Conservation (phyloP, 2,329 filamentous ascomycete species). For the Aspergillus amoenus region DNA sequence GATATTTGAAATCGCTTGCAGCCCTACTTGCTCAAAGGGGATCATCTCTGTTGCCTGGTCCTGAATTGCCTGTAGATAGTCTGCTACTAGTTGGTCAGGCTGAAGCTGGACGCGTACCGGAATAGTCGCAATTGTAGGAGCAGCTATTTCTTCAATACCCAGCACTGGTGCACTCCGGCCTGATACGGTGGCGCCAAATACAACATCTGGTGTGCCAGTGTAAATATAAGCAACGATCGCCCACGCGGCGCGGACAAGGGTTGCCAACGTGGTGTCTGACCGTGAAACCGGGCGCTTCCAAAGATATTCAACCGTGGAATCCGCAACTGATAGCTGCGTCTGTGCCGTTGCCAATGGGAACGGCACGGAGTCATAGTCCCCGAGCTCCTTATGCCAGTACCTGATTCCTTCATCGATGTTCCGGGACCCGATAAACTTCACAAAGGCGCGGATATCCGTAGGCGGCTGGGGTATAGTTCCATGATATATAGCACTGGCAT, state of each 20-base stretch:
- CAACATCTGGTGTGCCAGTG: constrained; percentile 46
- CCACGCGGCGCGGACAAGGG: constrained; percentile 54
- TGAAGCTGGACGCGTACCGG: constrained; percentile 42
- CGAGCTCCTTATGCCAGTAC: too few species aligned
- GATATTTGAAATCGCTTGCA: constrained; percentile 53
- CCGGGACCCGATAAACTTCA: too few species aligned
- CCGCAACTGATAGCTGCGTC: too few species aligned
- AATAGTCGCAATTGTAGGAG: constrained; percentile 37
- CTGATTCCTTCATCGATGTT: too few species aligned
- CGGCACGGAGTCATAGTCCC: too few species aligned
- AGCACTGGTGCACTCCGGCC: constrained; percentile 53
- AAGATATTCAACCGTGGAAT: too few species aligned
- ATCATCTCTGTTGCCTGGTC: constrained; percentile 57
- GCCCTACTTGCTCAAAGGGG: constrained; percentile 62
- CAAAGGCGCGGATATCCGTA: too few species aligned
- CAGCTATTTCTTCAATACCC: constrained; percentile 50
- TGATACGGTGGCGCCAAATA: constrained; percentile 55
- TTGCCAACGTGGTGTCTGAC: constrained; percentile 44
- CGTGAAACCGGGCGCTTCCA: background rate
- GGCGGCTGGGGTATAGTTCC: too few species aligned
- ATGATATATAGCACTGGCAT: too few species aligned
- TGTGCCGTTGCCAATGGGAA: too few species aligned
- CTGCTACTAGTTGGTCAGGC: constrained; percentile 34
- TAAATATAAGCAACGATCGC: constrained; percentile 50
- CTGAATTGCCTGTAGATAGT: constrained; percentile 59